Base-by-base conservation (phyloP, 768 basidiomycete species). In the Boletus subcaerulescens region DNA sequence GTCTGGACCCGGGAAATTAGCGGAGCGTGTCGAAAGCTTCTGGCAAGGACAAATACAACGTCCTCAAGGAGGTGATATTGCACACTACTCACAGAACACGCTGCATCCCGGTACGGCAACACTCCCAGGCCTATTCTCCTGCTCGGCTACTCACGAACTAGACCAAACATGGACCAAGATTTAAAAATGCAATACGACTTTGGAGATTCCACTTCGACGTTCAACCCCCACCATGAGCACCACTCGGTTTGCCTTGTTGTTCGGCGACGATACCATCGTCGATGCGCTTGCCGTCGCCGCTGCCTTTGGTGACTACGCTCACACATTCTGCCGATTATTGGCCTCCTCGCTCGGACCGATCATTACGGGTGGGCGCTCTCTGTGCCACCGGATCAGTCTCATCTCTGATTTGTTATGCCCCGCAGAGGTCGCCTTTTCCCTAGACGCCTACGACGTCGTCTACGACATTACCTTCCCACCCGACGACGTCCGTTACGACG, bases 371-470 rank as follows among this genome's bases (percentile, higher is more conserved):
- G 22, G 5, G 59, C 29, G 2, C 22, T 14, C 20, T n/a, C 14
- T 38, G 6, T 38, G 6, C 26, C 26, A 9, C 26, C 11, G 12
- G 18, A 36, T 32, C 17, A 1, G 9, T 7, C 18, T 7, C 0
- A 9, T 35, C 32, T 13, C 20, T 58, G 44, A 49, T 11, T 6
- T 8, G 7, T 17, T 29, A 29, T 2, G 24, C 5, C 4, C 20
- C 7, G 11, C 58, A 55, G 53, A 68, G 13, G 45, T 56, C 5
- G 61, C 74, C 2, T 84, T 87, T 57, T 73, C 65, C 0, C 73
- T 95, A 5, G 85, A 91, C 52, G 71, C 79, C 0, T 97, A 80
- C 67, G 83, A 95, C 64, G 91, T 91, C n/a, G 76, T 82, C 11
- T 57, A 75, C n/a, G 73, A 77, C 52, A 71, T 76, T 71, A 76